Base-by-base conservation (phyloP, 2,329 filamentous ascomycete species). In the Allantophomopsis cytisporea region DNA sequence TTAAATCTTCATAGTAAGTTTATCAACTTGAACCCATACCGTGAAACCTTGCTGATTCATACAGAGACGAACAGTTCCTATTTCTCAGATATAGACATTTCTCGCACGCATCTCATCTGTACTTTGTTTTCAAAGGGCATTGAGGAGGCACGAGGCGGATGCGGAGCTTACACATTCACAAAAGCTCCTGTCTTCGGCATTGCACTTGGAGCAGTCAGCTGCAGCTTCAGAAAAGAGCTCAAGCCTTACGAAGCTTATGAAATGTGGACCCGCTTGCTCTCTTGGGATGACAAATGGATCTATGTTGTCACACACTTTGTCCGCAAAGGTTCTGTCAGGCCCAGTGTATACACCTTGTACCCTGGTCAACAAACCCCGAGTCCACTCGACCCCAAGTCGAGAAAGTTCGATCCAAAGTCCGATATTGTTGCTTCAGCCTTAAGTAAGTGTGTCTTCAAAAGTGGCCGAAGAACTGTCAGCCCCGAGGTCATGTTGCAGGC, bases 201-300 rank as follows among this genome's bases (percentile, higher is more conserved):
- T 20, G 75, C 79, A 45, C 69, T 89, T 1, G 83, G 83, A 12
- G 76, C 77, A 38, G 83, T 86, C 14, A 71, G 73, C 53, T 85
- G 81, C 60, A 75, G 66, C 47, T 89, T 88, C 61, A 77, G 78
- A 58, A 64, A 69, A 37, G 83, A 89, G 63, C 82, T 89, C 45
- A 70, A 71, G 40, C 73, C 80, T 0, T 80, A 77, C 51, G 68
- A 77, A 53, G 58, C 60, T 12, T 89, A 81, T 58, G 81, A 88
- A 63, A 74, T 87, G 60, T 83, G 81, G 71, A 77, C 68, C 23
- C 69, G 78, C 33, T 56, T 89, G 12, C 65, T 87, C 15, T 62
- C 66, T 44, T 89, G 83, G 83, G 83, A 89, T 59, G 69, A 76
- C 50, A 89, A 89, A 61, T 89, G 83, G 83, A 53, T 87, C 43